A percentile compares a stretch with the other conserved stretches of the same genome.
These are phyloP conservation scores for Gossypium gossypioides DNA, from an alignment of 441 rosid species.

Conservation along the genomic window DNA sequence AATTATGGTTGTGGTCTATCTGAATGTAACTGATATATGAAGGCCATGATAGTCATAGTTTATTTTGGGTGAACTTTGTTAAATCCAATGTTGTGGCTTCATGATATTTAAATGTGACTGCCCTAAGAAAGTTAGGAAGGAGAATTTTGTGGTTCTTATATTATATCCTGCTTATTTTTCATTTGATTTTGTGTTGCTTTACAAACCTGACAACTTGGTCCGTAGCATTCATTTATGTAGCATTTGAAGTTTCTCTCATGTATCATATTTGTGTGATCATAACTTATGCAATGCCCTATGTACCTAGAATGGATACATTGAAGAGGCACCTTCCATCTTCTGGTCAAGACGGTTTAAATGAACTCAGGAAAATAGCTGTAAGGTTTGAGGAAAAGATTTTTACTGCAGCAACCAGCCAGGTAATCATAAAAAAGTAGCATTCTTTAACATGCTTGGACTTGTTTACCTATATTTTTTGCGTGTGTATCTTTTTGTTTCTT, in stretches of 20 bases:
- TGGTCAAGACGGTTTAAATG: conserved; percentile 48
- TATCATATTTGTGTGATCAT: background rate
- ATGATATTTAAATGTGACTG: background rate
- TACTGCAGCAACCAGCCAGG: conserved; percentile 52
- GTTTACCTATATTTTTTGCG: background rate
- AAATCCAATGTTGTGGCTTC: background rate
- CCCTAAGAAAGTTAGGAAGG: background rate
- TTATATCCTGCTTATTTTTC: background rate
- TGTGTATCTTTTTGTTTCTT: background rate
- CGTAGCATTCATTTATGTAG: background rate
- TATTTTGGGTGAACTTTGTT: background rate
- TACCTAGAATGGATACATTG: conserved; percentile 60
- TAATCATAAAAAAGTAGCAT: conserved; percentile 8
- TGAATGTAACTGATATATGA: background rate
- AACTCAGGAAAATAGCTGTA: conserved; percentile 53
- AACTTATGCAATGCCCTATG: background rate
- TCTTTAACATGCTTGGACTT: background rate
- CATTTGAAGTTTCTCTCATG: background rate
- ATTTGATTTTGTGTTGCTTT: background rate
- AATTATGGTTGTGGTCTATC: background rate
- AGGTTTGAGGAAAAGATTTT: conserved; percentile 67
- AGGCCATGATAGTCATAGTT: background rate
- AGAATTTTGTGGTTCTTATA: background rate
- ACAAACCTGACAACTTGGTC: background rate
- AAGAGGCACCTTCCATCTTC: conserved; percentile 60